Percentiles rank a stretch among this genome's conserved stretches.
Evolutionary conservation across 2,329 filamentous ascomycete species (phyloP).

Genomic region (Paradendryphiella salina): DNA sequence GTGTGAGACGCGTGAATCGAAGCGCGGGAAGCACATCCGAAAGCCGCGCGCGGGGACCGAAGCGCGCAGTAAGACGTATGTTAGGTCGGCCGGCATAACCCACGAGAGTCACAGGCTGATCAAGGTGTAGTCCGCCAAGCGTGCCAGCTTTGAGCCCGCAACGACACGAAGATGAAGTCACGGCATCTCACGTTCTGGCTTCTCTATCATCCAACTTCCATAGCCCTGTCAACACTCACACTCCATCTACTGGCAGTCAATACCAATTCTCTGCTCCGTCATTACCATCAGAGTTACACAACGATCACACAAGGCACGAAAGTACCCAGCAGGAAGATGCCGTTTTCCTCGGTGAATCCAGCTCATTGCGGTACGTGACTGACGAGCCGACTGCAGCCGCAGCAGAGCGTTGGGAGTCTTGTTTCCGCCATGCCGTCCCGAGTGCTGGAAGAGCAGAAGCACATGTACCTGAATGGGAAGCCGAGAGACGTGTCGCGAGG

Average conservation of each 20-base stretch:
- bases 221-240: slow-evolving; percentile 22
- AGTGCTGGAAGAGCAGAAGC: slow-evolving; percentile 42
- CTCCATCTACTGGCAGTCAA: slow-evolving; percentile 10
- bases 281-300: slow-evolving; percentile 14
- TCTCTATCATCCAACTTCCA: slow-evolving; percentile 36
- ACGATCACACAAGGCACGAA: slow-evolving; percentile 18
- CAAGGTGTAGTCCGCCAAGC: background rate
- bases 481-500: slow-evolving; percentile 39
- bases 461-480: slow-evolving; percentile 45
- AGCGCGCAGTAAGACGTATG: slow-evolving; percentile 23
- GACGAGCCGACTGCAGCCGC: slow-evolving; percentile 41
- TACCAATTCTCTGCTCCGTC: slow-evolving; percentile 22
- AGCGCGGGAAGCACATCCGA: slow-evolving; percentile 49
- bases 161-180: slow-evolving; percentile 35
- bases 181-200: slow-evolving; percentile 36
- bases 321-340: slow-evolving; percentile 32
- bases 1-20: slow-evolving; percentile 51
- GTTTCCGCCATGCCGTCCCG: slow-evolving; percentile 39
- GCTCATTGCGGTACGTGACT: slow-evolving; percentile 55
- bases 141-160: slow-evolving; percentile 17
- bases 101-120: background rate
- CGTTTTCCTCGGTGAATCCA: slow-evolving; percentile 54
- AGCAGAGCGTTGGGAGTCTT: slow-evolving; percentile 20
- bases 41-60: slow-evolving; percentile 26
- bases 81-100: background rate